Percentiles rank a stretch among this genome's conserved stretches.
phyloP scores from a whole-genome alignment of 116 monocot species.

The Dioscorea cayenensis region DNA sequence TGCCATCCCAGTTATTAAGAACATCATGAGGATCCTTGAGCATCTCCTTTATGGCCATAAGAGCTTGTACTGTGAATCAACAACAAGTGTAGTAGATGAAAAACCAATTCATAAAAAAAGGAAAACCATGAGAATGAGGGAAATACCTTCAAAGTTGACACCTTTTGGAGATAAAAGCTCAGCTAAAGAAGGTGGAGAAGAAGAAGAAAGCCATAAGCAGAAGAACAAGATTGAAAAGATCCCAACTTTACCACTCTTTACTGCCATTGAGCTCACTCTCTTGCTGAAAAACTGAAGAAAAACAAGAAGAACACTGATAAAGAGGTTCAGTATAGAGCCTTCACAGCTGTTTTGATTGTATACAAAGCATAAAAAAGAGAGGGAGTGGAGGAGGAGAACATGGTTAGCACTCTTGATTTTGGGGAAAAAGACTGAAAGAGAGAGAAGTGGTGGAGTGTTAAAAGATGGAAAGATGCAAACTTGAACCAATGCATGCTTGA shows the following conservation, averaged over 20 bases:
- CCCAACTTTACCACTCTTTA: not conserved
- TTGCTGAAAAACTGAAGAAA: constrained; percentile 9
- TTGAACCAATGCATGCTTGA: not conserved
- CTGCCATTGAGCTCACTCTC: constrained; percentile 34
- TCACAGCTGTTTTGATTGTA: constrained; percentile 10
- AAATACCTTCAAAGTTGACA: constrained; percentile 56
- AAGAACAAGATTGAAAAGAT: not conserved
- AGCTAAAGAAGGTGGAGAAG: constrained; percentile 13
- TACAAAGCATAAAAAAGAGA: constrained; percentile 20
- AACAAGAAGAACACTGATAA: constrained; percentile 9
- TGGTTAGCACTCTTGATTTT: constrained; percentile 26
- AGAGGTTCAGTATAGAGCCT: constrained; percentile 7
- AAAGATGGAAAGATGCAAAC: not conserved
- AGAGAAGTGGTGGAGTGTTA: not conserved
- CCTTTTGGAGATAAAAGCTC: constrained; percentile 51
- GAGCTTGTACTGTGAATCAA: constrained; percentile 30
- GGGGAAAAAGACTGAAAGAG: constrained; percentile 3
- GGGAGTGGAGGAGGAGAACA: constrained; percentile 16
- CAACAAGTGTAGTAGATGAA: not conserved
- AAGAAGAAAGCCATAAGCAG: constrained; percentile 2
- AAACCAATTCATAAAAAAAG: not conserved
- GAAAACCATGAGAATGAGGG: not conserved
- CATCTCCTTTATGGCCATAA: constrained; percentile 34
- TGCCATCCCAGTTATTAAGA: constrained; percentile 51
- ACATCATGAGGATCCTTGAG: constrained; percentile 45